These are phyloP conservation scores for Thraustochytrium striatum DNA, from an alignment of 352 stramenopile genomes.

Conservation along the genomic window DNA sequence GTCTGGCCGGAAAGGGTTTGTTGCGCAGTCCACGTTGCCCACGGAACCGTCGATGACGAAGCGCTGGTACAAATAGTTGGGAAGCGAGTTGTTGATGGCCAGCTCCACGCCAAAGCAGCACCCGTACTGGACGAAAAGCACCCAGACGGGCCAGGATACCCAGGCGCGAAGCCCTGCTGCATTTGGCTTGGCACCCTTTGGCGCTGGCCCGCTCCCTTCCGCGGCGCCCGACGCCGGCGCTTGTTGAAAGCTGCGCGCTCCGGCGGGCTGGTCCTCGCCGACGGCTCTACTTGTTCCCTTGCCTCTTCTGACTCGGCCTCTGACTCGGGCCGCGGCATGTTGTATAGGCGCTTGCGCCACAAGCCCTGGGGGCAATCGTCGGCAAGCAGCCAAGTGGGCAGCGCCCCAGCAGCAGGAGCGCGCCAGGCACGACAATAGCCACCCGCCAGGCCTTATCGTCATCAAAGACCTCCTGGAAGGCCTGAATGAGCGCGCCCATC, in stretches of 20 bases:
- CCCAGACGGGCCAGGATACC: conserved; percentile 60
- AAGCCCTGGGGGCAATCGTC: conserved; percentile 85
- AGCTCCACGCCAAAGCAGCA: conserved; percentile 88
- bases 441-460: conserved; percentile 80
- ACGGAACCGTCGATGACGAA: conserved; percentile 64
- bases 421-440: conserved; percentile 77
- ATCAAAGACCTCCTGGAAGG: conserved; percentile 64
- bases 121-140: conserved; percentile 87
- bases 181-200: too few species aligned
- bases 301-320: too few species aligned
- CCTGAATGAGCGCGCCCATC: conserved; percentile 74
- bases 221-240: too few species aligned
- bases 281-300: too few species aligned
- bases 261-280: too few species aligned
- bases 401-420: conserved; percentile 71
- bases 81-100: conserved; percentile 88
- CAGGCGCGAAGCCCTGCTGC: too few species aligned
- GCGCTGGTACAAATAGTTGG: conserved; percentile 81
- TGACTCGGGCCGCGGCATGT: conserved; percentile 60
- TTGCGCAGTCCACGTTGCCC: conserved; percentile 57
- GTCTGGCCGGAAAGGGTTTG: conserved; percentile 51
- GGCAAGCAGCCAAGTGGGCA: conserved; percentile 67
- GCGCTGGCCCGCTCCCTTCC: too few species aligned
- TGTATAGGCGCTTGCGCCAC: conserved; percentile 63
- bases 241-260: too few species aligned